phyloP scores from a whole-genome alignment of 2,329 filamentous ascomycete species.

The Pseudofabraea citricarpa region DNA sequence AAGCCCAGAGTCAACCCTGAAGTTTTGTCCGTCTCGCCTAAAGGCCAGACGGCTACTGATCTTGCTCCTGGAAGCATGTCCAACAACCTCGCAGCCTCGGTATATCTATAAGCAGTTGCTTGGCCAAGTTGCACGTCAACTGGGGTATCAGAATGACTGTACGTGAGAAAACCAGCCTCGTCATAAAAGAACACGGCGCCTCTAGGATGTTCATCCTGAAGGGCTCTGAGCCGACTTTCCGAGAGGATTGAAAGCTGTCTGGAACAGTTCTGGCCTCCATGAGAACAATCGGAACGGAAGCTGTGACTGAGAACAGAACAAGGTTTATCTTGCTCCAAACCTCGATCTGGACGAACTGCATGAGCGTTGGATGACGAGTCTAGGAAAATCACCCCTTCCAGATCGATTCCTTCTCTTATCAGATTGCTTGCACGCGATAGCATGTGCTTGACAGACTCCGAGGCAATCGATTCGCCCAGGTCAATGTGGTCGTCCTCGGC shows the following conservation, averaged over 20 bases:
- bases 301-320: background rate
- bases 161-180: constrained; percentile 1
- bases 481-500: no score
- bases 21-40: constrained; percentile 31
- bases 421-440: background rate
- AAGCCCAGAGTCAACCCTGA: constrained; percentile 42
- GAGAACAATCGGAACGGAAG: background rate
- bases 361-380: background rate
- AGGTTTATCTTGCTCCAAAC: background rate
- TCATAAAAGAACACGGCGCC: constrained; percentile 4
- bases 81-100: background rate
- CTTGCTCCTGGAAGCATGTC: background rate
- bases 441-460: background rate
- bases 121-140: background rate
- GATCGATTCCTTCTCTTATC: background rate
- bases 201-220: constrained; percentile 1
- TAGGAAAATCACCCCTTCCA: background rate
- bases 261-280: no score
- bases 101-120: background rate
- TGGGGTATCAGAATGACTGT: constrained; percentile 28
- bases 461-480: no score
- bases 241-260: no score
- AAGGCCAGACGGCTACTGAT: background rate
- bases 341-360: background rate
- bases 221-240: constrained; percentile 12